These are phyloP conservation scores for Camelina sativa DNA, from an alignment of 345 rosid genomes.

Conservation along the genomic window DNA sequence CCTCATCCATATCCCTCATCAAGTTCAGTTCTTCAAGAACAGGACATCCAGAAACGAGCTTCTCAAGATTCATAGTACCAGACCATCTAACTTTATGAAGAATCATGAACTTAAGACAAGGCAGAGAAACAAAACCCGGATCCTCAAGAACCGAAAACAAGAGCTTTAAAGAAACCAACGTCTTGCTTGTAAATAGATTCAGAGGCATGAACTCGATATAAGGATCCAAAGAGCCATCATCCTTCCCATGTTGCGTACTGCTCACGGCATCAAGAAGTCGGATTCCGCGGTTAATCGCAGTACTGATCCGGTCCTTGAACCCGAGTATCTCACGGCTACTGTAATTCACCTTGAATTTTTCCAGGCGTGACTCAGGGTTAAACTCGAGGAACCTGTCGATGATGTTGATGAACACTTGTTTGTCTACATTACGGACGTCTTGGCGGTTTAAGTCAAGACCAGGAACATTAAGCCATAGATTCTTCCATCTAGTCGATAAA, in stretches of 20 bases:
- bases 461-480: conserved; percentile 29
- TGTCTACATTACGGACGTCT: not conserved
- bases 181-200: conserved; percentile 22
- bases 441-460: not conserved
- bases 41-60: conserved; percentile 9
- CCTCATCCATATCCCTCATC: not conserved
- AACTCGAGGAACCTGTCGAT: conserved; percentile 1
- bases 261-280: conserved; percentile 5
- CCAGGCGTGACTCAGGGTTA: not conserved
- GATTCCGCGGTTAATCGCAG: not conserved
- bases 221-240: not conserved
- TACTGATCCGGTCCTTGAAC: not conserved
- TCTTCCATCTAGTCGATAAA: conserved; percentile 15
- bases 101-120: conserved; percentile 29
- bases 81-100: not conserved
- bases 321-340: not conserved
- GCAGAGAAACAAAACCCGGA: conserved; percentile 4
- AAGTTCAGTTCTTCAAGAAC: conserved; percentile 12
- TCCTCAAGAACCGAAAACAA: not conserved
- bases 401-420: not conserved
- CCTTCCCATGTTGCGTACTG: not conserved
- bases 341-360: conserved; percentile 19
- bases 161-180: conserved; percentile 28
- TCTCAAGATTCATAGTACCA: not conserved
- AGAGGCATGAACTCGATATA: conserved; percentile 2